These are phyloP conservation scores for Starmerella geochares DNA, from an alignment of 805 yeast genomes.

Conservation along the genomic window DNA sequence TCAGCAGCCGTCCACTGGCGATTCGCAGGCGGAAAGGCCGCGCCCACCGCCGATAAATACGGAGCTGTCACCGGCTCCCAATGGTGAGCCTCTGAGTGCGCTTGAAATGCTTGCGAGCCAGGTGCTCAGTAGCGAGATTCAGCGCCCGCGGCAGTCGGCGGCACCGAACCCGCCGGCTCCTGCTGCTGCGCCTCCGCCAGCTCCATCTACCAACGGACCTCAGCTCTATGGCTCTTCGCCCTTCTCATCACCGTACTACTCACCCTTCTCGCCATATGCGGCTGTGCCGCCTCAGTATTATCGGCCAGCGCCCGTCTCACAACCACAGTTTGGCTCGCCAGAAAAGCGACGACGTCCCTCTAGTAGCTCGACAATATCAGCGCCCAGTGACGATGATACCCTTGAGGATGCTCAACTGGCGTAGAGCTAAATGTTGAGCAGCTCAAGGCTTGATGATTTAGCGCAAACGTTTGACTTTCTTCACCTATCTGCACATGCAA, in stretches of 20 bases:
- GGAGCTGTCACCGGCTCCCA: conserved; percentile 1
- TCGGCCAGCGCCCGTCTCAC: conserved; percentile 29
- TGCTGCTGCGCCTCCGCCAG: no score
- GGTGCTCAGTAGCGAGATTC: conserved; percentile 33
- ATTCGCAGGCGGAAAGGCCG: conserved; percentile 10
- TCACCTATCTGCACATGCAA: background rate
- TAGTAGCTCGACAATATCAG: conserved; percentile 32
- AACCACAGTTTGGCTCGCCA: conserved; percentile 17
- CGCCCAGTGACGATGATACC: conserved; percentile 30
- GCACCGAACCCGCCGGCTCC: conserved; percentile 4
- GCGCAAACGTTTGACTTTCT: no score
- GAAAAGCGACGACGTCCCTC: conserved; percentile 28
- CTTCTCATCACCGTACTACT: conserved; percentile 17
- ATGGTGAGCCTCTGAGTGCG: conserved; percentile 33
- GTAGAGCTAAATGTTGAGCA: background rate
- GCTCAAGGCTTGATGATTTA: background rate
- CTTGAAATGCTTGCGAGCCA: conserved; percentile 48
- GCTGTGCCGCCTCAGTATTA: conserved; percentile 14
- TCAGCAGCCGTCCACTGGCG: background rate
- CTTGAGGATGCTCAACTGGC: conserved; percentile 19
- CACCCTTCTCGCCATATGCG: conserved; percentile 20
- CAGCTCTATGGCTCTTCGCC: conserved; percentile 17
- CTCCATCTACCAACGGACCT: background rate
- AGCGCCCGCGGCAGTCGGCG: conserved; percentile 8
- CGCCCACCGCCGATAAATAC: conserved; percentile 24